Evolutionary conservation across 2,329 filamentous ascomycete genomes (phyloP).

Genomic region (Calonectria henricotiae): DNA sequence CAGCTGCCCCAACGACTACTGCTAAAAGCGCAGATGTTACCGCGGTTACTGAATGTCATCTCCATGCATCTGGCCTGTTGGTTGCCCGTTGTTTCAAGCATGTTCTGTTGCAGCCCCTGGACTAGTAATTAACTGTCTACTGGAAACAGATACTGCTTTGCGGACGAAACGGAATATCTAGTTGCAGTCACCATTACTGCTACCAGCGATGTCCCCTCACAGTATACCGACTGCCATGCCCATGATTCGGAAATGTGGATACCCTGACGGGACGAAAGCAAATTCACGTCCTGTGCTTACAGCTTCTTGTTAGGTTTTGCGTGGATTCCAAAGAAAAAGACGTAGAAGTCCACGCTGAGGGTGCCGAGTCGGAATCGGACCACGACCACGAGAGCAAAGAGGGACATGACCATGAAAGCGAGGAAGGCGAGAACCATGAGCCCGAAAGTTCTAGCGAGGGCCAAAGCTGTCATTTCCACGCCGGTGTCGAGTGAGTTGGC

Average conservation of each 20-base stretch:
- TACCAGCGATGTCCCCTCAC: constrained; percentile 71
- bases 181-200: constrained; percentile 68
- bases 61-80: constrained; percentile 61
- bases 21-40: constrained; percentile 53
- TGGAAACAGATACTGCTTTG: constrained; percentile 63
- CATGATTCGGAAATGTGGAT: constrained; percentile 73
- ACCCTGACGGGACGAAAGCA: not conserved
- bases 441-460: constrained; percentile 41
- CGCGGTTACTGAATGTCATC: constrained; percentile 62
- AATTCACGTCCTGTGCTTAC: constrained; percentile 2
- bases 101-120: no score
- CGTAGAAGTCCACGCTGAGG: constrained; percentile 68
- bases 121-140: not conserved
- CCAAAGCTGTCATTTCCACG: constrained; percentile 81
- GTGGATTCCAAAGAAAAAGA: constrained; percentile 74
- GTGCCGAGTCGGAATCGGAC: constrained; percentile 46
- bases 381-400: constrained; percentile 38
- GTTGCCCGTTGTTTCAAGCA: constrained; percentile 36
- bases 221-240: constrained; percentile 77
- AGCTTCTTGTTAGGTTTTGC: constrained; percentile 69
- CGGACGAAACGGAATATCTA: constrained; percentile 61
- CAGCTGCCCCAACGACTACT: constrained; percentile 52
- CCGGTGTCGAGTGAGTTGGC: constrained; percentile 77
- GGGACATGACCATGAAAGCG: constrained; percentile 36
- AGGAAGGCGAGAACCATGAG: constrained; percentile 42